Evolutionary conservation across 2,329 filamentous ascomycete species (phyloP).

Genomic region (Fusarium mangiferae): DNA sequence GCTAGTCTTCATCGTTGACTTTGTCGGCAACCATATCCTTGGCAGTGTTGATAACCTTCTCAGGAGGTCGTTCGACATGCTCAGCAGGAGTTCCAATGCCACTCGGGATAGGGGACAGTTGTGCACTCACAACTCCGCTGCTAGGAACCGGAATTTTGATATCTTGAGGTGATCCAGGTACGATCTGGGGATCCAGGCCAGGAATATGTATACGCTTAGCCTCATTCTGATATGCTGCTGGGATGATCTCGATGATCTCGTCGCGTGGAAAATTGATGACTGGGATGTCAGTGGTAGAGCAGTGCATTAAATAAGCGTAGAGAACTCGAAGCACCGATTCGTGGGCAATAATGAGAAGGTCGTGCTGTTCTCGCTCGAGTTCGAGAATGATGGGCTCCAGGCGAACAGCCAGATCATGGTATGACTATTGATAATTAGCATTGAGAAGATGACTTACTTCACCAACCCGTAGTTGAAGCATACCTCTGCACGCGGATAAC

Average conservation of each 20-base stretch:
- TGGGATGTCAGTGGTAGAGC: conserved; percentile 93
- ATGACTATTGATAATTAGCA: conserved; percentile 70
- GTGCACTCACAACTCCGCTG: conserved; percentile 46
- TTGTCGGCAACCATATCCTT: conserved; percentile 64
- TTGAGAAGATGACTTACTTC: not conserved
- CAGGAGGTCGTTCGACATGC: conserved; percentile 55
- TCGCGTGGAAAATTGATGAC: conserved; percentile 92
- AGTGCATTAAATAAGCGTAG: conserved; percentile 98
- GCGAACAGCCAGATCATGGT: conserved; percentile 97
- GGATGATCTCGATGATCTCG: conserved; percentile 99
- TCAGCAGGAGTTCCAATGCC: conserved; percentile 59
- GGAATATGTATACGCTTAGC: conserved; percentile 91
- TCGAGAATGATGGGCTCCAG: conserved; percentile 98
- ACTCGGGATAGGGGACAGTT: conserved; percentile 61
- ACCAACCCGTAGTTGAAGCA: not conserved
- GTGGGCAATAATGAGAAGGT: conserved; percentile 97
- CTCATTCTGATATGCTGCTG: conserved; percentile 96
- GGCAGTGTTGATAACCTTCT: conserved; percentile 61
- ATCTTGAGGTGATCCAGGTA: conserved; percentile 83
- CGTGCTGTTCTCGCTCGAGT: conserved; percentile 94
- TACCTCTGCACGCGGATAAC: conserved; percentile 93
- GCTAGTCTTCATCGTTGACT: conserved; percentile 63
- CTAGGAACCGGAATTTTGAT: conserved; percentile 79
- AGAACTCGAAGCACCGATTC: conserved; percentile 97
- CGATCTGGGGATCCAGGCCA: conserved; percentile 70